Percentiles rank a stretch among this genome's conserved stretches.
phyloP scores from a whole-genome alignment of 108 stramenopile genomes.

The Nannochloropsis oceanica region DNA sequence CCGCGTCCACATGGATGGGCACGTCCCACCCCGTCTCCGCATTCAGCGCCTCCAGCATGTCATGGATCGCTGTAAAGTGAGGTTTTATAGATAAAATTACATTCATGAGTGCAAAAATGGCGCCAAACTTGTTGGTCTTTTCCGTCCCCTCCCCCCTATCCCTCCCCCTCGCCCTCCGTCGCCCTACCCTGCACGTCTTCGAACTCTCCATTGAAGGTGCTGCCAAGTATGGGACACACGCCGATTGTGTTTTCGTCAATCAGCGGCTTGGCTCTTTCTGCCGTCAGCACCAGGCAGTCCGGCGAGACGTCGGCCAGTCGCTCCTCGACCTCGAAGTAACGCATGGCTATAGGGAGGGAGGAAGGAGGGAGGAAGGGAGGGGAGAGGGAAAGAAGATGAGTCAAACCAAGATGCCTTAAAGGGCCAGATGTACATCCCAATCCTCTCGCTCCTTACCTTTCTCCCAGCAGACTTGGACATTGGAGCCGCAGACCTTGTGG shows the following conservation, averaged over 20 bases:
- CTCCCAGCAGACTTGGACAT: conserved; percentile 41
- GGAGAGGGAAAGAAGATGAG: background rate
- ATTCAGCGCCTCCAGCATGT: conserved; percentile 27
- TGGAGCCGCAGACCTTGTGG: conserved; percentile 24
- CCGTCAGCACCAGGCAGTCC: conserved; percentile 11
- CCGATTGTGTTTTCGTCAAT: conserved; percentile 48
- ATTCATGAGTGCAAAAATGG: background rate
- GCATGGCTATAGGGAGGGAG: background rate
- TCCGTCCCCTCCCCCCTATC: background rate
- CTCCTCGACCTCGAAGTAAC: conserved; percentile 44
- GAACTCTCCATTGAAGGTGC: conserved; percentile 45
- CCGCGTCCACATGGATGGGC: conserved; percentile 40
- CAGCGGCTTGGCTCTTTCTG: conserved; percentile 24
- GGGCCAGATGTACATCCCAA: conserved; percentile 16
- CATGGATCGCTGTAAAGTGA: conserved; percentile 3
- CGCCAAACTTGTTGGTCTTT: background rate
- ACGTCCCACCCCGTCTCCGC: conserved; percentile 41
- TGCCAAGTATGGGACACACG: conserved; percentile 42
- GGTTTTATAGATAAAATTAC: background rate
- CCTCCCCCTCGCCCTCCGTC: background rate
- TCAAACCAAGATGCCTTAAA: background rate
- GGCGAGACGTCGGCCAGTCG: conserved; percentile 2
- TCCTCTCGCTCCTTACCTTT: conserved; percentile 3
- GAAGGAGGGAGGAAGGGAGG: background rate
- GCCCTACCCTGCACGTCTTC: conserved; percentile 41